phyloP scores from a whole-genome alignment of 495 filamentous ascomycete genomes.

The Friedmanniomyces simplex region DNA sequence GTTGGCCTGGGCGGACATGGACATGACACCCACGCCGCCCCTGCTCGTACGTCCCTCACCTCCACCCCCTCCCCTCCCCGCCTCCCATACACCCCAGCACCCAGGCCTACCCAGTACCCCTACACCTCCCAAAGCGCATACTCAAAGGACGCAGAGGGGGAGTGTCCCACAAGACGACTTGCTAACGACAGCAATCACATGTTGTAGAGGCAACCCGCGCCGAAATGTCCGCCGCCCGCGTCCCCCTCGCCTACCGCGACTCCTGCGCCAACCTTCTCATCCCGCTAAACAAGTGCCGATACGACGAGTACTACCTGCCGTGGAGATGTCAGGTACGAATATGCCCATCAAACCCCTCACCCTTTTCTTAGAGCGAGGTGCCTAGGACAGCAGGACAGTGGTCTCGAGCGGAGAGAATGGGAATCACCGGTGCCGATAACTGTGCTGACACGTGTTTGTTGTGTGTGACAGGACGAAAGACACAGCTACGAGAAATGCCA shows the following conservation, averaged over 20 bases:
- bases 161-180: background rate
- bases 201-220: conserved; percentile 56
- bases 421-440: no score
- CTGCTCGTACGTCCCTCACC: conserved; percentile 9
- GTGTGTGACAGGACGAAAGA: conserved; percentile 64
- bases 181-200: no score
- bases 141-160: background rate
- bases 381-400: background rate
- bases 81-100: background rate
- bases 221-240: conserved; percentile 82
- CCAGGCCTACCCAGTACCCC: background rate
- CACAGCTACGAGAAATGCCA: conserved; percentile 99
- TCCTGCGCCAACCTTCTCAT: conserved; percentile 89
- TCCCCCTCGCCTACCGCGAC: conserved; percentile 86
- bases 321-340: conserved; percentile 91
- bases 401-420: background rate
- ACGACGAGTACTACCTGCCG: conserved; percentile 83
- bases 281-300: conserved; percentile 88
- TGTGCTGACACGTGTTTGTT: background rate
- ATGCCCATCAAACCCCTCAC: no score
- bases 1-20: conserved; percentile 26
- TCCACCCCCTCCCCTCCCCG: no score
- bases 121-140: background rate
- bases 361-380: background rate
- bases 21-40: background rate